Conservation (phyloP, 192 early-diverging fungal genomes). For the Paraglomus brasilianum region DNA sequence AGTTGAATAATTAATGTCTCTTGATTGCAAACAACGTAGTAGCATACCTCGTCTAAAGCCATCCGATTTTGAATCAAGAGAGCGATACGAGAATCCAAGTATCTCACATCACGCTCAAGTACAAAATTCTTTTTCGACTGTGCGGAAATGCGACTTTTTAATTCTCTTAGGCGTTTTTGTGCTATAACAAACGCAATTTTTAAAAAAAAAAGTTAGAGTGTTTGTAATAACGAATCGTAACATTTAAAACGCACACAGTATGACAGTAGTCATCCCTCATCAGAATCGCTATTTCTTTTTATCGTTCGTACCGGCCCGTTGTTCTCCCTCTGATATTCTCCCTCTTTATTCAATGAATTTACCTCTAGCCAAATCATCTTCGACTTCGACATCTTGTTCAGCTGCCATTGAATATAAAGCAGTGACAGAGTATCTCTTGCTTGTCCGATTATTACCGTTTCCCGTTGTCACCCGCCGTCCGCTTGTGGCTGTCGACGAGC, state of each 20-base stretch:
- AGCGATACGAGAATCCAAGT: constrained; percentile 88
- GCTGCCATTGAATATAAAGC: constrained; percentile 80
- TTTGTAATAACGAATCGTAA: constrained; percentile 15
- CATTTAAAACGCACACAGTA: constrained; percentile 30
- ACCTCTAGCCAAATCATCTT: constrained; percentile 91
- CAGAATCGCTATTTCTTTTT: neutral
- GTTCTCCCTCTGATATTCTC: neutral
- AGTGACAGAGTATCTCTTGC: constrained; percentile 68
- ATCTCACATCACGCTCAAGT: constrained; percentile 89
- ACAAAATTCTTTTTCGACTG: constrained; percentile 96
- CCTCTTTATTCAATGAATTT: constrained; percentile 25
- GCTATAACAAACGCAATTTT: constrained; percentile 45
- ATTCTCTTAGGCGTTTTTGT: constrained; percentile 77
- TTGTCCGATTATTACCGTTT: constrained; percentile 52
- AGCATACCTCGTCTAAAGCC: constrained; percentile 79
- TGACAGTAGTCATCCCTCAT: neutral
- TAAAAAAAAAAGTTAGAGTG: constrained; percentile 27
- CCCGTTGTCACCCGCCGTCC: constrained; percentile 7
- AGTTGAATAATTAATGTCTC: neutral
- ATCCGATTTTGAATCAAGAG: constrained; percentile 92
- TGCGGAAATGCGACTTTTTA: constrained; percentile 86
- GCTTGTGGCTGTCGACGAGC: constrained; percentile 7
- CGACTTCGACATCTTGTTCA: constrained; percentile 90
- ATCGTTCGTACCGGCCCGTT: neutral
- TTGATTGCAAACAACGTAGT: neutral